phyloP scores from a whole-genome alignment of 1,284 basidiomycete species.

The Leccinum subfulvum region DNA sequence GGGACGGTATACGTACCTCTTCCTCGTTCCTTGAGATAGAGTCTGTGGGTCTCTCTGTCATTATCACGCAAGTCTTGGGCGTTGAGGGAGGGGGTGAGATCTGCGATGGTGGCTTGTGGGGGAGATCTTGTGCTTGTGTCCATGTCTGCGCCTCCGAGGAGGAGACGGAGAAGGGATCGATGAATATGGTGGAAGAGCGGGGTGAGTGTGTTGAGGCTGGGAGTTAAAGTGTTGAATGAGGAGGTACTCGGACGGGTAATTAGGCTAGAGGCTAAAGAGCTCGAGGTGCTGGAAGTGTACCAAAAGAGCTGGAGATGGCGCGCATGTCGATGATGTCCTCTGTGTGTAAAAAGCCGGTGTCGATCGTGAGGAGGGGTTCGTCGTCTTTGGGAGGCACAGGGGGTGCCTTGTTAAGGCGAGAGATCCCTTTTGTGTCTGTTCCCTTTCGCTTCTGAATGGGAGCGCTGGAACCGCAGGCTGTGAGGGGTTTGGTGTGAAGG shows the following conservation, averaged over 20 bases:
- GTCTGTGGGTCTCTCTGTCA: slow-evolving; percentile 61
- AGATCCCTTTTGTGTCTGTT: slow-evolving; percentile 17
- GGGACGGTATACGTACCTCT: slow-evolving; percentile 55
- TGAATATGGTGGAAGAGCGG: slow-evolving; percentile 39
- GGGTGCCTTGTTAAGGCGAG: slow-evolving; percentile 25
- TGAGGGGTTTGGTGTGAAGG: slow-evolving; percentile 20
- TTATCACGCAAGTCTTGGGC: slow-evolving; percentile 47
- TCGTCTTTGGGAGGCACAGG: slow-evolving; percentile 19
- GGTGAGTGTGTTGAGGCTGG: slow-evolving; percentile 32
- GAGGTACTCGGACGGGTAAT: no score
- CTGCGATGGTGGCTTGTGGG: slow-evolving; percentile 72
- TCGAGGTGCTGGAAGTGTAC: no score
- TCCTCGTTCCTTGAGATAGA: slow-evolving; percentile 84
- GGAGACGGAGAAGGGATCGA: no score
- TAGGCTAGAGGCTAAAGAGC: no score
- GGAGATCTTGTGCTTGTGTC: slow-evolving; percentile 42
- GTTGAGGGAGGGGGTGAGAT: slow-evolving; percentile 65
- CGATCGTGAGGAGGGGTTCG: slow-evolving; percentile 45
- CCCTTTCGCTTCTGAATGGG: slow-evolving; percentile 29
- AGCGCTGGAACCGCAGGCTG: slow-evolving; percentile 26
- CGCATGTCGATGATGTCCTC: slow-evolving; percentile 80
- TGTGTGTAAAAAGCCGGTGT: slow-evolving; percentile 80
- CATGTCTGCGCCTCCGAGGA: slow-evolving; percentile 13
- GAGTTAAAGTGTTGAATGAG: slow-evolving; percentile 5
- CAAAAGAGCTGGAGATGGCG: slow-evolving; percentile 3